A percentile compares a stretch with the other conserved stretches of the same genome.
phyloP scores from a whole-genome alignment of 177 flowering plant genomes.

The Vitis hybrid region DNA sequence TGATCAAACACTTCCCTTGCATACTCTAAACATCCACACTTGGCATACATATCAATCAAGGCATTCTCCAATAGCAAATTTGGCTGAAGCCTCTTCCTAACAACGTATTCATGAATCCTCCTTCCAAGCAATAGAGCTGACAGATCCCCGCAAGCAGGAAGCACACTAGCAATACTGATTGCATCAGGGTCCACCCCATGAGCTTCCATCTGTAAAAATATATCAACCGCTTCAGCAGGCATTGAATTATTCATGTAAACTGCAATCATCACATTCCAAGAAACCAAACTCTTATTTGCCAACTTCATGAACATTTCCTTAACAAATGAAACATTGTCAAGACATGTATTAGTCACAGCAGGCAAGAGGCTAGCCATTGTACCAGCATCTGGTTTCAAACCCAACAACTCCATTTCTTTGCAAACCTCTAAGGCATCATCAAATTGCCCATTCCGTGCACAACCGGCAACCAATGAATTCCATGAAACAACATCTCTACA shows the following conservation, averaged over 20 bases:
- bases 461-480: conserved; percentile 65
- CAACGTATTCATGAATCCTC: conserved; percentile 49
- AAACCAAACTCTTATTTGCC: conserved; percentile 37
- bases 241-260: conserved; percentile 51
- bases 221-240: conserved; percentile 48
- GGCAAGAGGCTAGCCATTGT: no score
- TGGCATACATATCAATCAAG: conserved; percentile 69
- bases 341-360: conserved; percentile 42
- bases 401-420: no score
- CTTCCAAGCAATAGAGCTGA: conserved; percentile 51
- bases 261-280: conserved; percentile 71
- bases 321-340: conserved; percentile 39
- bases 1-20: conserved; percentile 57
- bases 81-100: conserved; percentile 40
- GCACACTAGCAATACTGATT: conserved; percentile 54
- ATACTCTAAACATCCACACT: conserved; percentile 52
- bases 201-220: conserved; percentile 47
- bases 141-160: conserved; percentile 74
- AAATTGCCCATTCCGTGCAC: conserved; percentile 22
- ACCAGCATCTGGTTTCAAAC: no score
- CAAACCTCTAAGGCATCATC: no score
- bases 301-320: conserved; percentile 38
- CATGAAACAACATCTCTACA: conserved; percentile 54
- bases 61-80: conserved; percentile 68
- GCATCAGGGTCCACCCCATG: conserved; percentile 47